phyloP scores from a whole-genome alignment of 345 rosid genomes.

The Lepidium sativum region DNA sequence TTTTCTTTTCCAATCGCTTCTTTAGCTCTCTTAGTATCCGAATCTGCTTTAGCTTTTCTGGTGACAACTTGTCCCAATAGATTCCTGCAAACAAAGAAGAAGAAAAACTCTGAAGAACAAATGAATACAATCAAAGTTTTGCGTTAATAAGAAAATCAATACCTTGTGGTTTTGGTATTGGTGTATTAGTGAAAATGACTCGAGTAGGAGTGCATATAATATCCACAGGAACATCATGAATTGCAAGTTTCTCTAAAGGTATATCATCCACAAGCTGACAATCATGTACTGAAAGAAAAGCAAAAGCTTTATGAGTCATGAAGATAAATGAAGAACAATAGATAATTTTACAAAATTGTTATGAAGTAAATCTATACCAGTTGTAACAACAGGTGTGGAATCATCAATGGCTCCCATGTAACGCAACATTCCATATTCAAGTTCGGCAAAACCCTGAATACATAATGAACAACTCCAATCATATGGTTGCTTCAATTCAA shows the following conservation, averaged over 20 bases:
- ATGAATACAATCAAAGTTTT: neutral
- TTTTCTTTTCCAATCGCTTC: slow-evolving; percentile 50
- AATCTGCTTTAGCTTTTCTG: slow-evolving; percentile 74
- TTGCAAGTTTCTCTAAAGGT: slow-evolving; percentile 62
- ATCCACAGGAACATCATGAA: slow-evolving; percentile 92
- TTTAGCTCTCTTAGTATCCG: slow-evolving; percentile 72
- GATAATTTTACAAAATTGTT: neutral
- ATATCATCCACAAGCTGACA: slow-evolving; percentile 80
- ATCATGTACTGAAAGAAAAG: slow-evolving; percentile 60
- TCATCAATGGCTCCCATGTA: slow-evolving; percentile 94
- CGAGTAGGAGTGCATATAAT: slow-evolving; percentile 78
- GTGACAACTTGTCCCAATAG: slow-evolving; percentile 77
- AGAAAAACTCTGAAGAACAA: neutral
- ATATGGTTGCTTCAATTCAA: neutral
- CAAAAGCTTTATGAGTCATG: neutral
- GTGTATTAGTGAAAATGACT: slow-evolving; percentile 59
- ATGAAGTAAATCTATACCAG: slow-evolving; percentile 31
- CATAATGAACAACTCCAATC: neutral
- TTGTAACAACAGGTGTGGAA: slow-evolving; percentile 63
- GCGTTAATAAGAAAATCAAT: neutral
- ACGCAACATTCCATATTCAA: slow-evolving; percentile 89
- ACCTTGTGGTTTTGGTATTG: slow-evolving; percentile 86
- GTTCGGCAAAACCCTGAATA: slow-evolving; percentile 86
- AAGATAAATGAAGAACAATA: neutral
- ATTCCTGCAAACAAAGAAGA: slow-evolving; percentile 36